Evolutionary conservation across 495 filamentous ascomycete species (phyloP).

Genomic region (Podospora sp.): DNA sequence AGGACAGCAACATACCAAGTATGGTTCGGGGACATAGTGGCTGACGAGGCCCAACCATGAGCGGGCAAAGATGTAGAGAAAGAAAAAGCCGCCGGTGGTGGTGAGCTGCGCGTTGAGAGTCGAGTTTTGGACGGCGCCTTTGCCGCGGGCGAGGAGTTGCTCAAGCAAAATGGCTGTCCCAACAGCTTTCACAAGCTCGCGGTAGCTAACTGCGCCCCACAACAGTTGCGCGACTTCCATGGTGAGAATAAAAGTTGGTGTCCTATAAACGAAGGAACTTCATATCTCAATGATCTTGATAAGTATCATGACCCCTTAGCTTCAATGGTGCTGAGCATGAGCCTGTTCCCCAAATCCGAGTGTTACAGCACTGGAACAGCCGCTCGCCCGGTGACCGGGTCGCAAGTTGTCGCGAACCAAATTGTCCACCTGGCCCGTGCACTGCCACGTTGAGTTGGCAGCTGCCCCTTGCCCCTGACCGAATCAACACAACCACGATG

Average conservation of each 20-base stretch:
- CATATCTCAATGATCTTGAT: not conserved
- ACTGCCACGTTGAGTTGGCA: not conserved
- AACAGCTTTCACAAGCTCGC: slow-evolving; percentile 25
- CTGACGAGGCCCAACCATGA: slow-evolving; percentile 45
- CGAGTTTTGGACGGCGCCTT: not conserved
- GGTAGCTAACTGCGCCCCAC: slow-evolving; percentile 3
- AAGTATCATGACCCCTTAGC: not conserved
- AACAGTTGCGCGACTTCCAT: slow-evolving; percentile 25
- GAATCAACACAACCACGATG: not conserved
- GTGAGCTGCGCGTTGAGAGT: not conserved
- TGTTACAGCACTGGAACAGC: not conserved
- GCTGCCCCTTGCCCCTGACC: not conserved
- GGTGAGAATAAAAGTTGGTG: not conserved
- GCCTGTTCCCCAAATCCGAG: not conserved
- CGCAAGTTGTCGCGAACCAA: not conserved
- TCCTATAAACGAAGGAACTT: slow-evolving; percentile 11
- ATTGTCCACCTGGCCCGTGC: slow-evolving; percentile 17
- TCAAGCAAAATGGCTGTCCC: slow-evolving; percentile 16
- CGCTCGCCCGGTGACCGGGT: no score
- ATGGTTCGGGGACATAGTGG: slow-evolving; percentile 70
- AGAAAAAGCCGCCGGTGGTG: slow-evolving; percentile 16
- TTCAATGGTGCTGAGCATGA: no score
- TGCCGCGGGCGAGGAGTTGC: slow-evolving; percentile 5
- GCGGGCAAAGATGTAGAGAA: slow-evolving; percentile 24
- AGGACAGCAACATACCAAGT: slow-evolving; percentile 60